Conservation (phyloP, 257 asterid genomes). For the Misopates orontium region DNA sequence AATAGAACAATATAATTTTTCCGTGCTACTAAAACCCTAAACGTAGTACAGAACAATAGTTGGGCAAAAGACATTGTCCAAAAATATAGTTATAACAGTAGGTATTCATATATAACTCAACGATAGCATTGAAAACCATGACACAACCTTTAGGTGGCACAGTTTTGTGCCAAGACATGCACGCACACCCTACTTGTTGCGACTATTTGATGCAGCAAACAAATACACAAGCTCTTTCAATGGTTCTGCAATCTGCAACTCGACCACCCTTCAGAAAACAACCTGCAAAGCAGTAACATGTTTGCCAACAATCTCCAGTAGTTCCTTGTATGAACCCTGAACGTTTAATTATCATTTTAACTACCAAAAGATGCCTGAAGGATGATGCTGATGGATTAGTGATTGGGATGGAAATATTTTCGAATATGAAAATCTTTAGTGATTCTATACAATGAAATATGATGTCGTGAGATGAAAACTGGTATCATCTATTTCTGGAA, state of each 20-base stretch:
- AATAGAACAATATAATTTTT: too few relatives aligned
- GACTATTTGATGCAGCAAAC: neutral
- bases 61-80: too few relatives aligned
- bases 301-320: slow-evolving; percentile 14
- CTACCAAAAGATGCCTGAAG: slow-evolving; percentile 16
- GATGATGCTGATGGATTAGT: slow-evolving; percentile 10
- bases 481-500: neutral
- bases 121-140: too few relatives aligned
- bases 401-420: neutral
- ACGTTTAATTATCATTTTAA: neutral
- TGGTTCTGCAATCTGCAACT: slow-evolving; percentile 16
- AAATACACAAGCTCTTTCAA: slow-evolving; percentile 1
- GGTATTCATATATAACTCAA: too few relatives aligned
- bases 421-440: neutral
- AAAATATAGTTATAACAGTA: too few relatives aligned
- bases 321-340: neutral
- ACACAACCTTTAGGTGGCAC: too few relatives aligned
- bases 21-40: too few relatives aligned
- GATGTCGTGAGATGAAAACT: slow-evolving; percentile 18
- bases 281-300: slow-evolving; percentile 21
- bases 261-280: slow-evolving; percentile 4
- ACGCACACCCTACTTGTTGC: too few relatives aligned
- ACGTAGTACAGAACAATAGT: too few relatives aligned
- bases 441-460: neutral
- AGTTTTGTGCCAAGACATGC: too few relatives aligned